A percentile compares a stretch with the other conserved stretches of the same genome.
phyloP scores from a whole-genome alignment of 176 grass and related monocot species.

The Echinochloa phyllopogon region DNA sequence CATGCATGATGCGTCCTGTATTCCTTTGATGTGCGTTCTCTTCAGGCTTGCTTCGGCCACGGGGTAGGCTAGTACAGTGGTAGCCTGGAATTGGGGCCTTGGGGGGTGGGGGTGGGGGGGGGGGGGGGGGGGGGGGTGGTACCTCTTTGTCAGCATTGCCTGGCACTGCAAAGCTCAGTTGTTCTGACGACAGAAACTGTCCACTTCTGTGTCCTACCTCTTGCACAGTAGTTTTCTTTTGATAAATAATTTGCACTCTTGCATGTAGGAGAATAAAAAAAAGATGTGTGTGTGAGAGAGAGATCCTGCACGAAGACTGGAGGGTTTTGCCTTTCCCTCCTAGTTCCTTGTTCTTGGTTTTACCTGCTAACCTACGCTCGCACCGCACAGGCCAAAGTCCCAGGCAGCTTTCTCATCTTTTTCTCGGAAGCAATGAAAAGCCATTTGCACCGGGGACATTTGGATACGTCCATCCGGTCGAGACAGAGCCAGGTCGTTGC shows the following conservation, averaged over 20 bases:
- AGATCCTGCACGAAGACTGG: background rate
- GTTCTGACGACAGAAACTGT: constrained; percentile 5
- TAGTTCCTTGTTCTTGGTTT: constrained; percentile 25
- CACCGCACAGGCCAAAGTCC: background rate
- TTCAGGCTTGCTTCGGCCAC: background rate
- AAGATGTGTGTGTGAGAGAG: background rate
- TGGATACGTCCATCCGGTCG: background rate
- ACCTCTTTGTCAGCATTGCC: background rate
- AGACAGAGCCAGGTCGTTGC: background rate
- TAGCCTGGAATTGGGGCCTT: too few species aligned
- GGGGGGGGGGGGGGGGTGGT: too few species aligned
- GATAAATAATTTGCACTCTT: too few species aligned
- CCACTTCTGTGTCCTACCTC: background rate
- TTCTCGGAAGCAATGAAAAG: constrained; percentile 15
- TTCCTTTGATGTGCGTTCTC: background rate
- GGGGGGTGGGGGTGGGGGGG: too few species aligned
- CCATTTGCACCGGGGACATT: background rate
- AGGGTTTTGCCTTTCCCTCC: constrained; percentile 24
- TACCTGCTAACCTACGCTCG: background rate
- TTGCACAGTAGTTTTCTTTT: background rate
- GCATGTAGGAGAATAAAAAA: too few species aligned
- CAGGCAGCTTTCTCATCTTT: constrained; percentile 4
- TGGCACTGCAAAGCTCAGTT: background rate
- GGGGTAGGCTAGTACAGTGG: too few species aligned
- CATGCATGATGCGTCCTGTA: background rate